Evolutionary conservation across 2,329 filamentous ascomycete species (phyloP).

Genomic region (Sporothrix sp.): DNA sequence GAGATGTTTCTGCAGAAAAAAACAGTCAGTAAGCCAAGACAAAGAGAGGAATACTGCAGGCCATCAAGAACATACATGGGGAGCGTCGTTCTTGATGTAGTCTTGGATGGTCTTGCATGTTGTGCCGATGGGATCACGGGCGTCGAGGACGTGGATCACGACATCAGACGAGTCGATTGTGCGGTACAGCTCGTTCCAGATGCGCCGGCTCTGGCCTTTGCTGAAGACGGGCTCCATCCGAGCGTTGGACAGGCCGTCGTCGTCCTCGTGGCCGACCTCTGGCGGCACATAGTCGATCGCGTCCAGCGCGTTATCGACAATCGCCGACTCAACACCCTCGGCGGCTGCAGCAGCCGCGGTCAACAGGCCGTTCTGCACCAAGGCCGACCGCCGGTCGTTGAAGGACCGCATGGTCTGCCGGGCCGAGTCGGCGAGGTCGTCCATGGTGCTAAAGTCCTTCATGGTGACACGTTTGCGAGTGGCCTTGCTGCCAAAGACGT

Average conservation of each 20-base stretch:
- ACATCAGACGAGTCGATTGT: conserved; percentile 93
- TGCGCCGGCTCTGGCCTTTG: conserved; percentile 90
- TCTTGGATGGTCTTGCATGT: conserved; percentile 86
- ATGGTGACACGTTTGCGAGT: conserved; percentile 76
- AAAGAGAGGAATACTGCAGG: background rate
- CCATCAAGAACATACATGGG: conserved; percentile 49
- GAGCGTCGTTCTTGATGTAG: conserved; percentile 84
- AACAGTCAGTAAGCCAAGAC: background rate
- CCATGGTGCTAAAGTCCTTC: conserved; percentile 61
- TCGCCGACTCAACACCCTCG: conserved; percentile 32
- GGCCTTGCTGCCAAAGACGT: conserved; percentile 88
- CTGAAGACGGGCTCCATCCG: conserved; percentile 78
- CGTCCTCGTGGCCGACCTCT: conserved; percentile 17
- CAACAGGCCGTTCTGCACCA: conserved; percentile 65
- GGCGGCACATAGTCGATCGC: conserved; percentile 24
- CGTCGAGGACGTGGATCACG: conserved; percentile 87
- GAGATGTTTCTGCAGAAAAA: conserved; percentile 57
- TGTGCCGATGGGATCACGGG: conserved; percentile 80
- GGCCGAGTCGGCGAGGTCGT: conserved; percentile 71
- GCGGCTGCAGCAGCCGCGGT: conserved; percentile 45
- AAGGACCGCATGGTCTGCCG: conserved; percentile 75
- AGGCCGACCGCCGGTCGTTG: conserved; percentile 52
- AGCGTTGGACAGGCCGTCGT: conserved; percentile 37
- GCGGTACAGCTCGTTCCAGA: conserved; percentile 79
- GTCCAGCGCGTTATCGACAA: conserved; percentile 28